phyloP scores from a whole-genome alignment of 2,329 filamentous ascomycete genomes.

The Nigrospora oryzae region DNA sequence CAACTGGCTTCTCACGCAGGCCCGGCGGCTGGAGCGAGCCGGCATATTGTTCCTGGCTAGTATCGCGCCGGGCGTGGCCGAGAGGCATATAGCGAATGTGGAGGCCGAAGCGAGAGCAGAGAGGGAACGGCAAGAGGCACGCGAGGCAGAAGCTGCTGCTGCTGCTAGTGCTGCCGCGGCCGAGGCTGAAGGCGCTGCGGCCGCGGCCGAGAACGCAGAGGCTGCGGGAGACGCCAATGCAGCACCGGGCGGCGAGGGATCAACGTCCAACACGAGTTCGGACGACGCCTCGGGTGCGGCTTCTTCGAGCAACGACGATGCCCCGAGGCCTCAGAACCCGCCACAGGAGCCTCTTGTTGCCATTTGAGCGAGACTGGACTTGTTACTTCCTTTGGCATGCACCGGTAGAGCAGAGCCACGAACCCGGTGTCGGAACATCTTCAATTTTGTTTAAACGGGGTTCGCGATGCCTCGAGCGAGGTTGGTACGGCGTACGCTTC shows the following conservation, averaged over 20 bases:
- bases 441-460: no score
- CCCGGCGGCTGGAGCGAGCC: constrained; percentile 49
- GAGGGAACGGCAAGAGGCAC: not conserved
- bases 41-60: constrained; percentile 57
- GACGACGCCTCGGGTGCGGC: no score
- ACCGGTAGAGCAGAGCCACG: no score
- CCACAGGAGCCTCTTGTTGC: not conserved
- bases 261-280: not conserved
- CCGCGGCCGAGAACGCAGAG: not conserved
- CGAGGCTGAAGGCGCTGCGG: not conserved
- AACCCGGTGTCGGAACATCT: no score
- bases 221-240: not conserved
- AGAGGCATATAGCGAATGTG: constrained; percentile 53
- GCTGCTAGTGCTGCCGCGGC: not conserved
- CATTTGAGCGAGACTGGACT: not conserved
- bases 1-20: constrained; percentile 39
- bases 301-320: not conserved
- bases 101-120: constrained; percentile 32
- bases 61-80: constrained; percentile 56
- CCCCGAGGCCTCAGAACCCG: not conserved
- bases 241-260: not conserved
- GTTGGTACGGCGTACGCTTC: no score
- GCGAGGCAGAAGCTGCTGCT: not conserved
- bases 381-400: no score
- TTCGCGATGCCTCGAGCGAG: no score